Conservation (phyloP, 2,329 filamentous ascomycete species). For the Bipolaris oryzae region DNA sequence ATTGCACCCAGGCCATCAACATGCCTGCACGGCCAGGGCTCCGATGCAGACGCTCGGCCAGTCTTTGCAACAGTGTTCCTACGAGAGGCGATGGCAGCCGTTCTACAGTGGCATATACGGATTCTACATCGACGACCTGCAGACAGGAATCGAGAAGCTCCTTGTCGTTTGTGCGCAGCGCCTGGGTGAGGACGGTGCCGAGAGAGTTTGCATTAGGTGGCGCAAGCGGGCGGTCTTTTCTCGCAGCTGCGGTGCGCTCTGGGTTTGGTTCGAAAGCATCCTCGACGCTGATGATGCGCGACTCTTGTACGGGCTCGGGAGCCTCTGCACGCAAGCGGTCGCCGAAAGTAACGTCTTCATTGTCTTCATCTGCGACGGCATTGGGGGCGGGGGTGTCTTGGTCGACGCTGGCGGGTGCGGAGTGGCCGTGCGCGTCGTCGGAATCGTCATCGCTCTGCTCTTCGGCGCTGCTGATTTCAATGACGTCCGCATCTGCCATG, state of each 20-base stretch:
- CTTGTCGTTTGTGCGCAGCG: constrained; percentile 88
- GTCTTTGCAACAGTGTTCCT: constrained; percentile 75
- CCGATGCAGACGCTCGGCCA: constrained; percentile 85
- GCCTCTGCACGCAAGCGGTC: constrained; percentile 76
- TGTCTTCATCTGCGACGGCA: constrained; percentile 38
- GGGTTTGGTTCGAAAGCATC: constrained; percentile 57
- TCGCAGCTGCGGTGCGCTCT: constrained; percentile 53
- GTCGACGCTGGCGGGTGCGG: constrained; percentile 29
- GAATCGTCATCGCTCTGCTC: constrained; percentile 48
- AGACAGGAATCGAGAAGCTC: constrained; percentile 92
- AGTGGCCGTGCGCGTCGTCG: constrained; percentile 31
- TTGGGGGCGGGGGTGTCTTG: constrained; percentile 35
- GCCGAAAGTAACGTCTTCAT: constrained; percentile 76
- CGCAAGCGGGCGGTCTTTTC: constrained; percentile 57
- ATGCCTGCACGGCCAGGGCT: constrained; percentile 87
- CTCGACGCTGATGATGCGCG: constrained; percentile 72
- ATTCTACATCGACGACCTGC: constrained; percentile 75
- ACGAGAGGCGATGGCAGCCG: constrained; percentile 86
- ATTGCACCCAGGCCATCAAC: constrained; percentile 94
- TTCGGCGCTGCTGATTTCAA: constrained; percentile 57
- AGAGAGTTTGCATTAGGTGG: constrained; percentile 79
- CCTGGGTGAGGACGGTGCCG: constrained; percentile 89
- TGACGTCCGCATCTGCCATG: constrained; percentile 48
- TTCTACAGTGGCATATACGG: constrained; percentile 87
- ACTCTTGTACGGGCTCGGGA: constrained; percentile 31